Percentiles rank a stretch among this genome's conserved stretches.
phyloP scores from a whole-genome alignment of 257 asterid species.

The Catharanthus roseus region DNA sequence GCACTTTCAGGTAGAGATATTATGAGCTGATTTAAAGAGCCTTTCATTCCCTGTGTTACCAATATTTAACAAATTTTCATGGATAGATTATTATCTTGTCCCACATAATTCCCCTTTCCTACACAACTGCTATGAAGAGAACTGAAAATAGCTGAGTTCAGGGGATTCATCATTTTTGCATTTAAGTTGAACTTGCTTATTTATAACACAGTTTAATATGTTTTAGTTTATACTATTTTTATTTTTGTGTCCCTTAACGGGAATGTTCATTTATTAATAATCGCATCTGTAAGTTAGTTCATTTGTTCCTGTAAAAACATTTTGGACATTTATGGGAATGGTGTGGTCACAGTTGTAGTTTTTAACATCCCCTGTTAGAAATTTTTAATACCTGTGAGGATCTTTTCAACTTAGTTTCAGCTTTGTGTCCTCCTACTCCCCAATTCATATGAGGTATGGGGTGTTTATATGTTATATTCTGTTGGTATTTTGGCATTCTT shows the following conservation, averaged over 20 bases:
- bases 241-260: too few relatives aligned
- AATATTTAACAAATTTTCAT: neutral
- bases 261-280: neutral
- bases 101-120: neutral
- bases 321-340: conserved; percentile 2
- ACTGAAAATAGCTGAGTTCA: neutral
- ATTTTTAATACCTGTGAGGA: conserved; percentile 20
- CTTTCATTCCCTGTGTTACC: neutral
- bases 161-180: neutral
- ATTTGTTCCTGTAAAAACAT: neutral
- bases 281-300: neutral
- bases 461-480: neutral
- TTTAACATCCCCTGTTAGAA: conserved; percentile 24
- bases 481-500: neutral
- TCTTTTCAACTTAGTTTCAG: conserved; percentile 18
- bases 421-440: conserved; percentile 2
- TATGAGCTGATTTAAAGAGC: conserved; percentile 11
- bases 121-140: neutral
- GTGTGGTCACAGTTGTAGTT: conserved; percentile 13
- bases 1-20: conserved; percentile 82
- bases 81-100: neutral
- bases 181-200: neutral
- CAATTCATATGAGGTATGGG: conserved; percentile 31
- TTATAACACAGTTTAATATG: neutral
- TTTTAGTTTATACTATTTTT: neutral